Conservation (phyloP, 139 green algal genomes). For the Chlorella ohadii region DNA sequence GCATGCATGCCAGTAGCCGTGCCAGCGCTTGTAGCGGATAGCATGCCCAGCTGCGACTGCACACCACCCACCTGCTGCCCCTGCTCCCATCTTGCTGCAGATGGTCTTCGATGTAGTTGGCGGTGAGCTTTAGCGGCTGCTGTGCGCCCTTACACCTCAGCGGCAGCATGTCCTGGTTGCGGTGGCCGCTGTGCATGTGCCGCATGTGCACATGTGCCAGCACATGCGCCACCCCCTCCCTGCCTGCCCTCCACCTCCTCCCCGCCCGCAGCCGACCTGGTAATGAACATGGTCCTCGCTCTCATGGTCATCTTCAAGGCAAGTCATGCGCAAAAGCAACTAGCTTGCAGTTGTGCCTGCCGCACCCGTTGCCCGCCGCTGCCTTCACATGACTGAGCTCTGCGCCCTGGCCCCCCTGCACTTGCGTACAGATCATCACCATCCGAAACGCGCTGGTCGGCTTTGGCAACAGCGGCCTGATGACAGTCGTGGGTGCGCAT, state of each 20-base stretch:
- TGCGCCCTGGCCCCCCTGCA: too few relatives aligned
- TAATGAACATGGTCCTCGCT: slow-evolving; percentile 44
- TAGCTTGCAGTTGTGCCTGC: too few relatives aligned
- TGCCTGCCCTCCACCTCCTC: not conserved
- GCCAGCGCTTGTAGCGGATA: not conserved
- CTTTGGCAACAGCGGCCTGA: slow-evolving; percentile 55
- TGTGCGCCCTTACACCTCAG: too few relatives aligned
- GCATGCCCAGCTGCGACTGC: too few relatives aligned
- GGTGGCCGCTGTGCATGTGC: not conserved
- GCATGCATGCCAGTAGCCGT: not conserved
- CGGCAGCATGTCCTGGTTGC: not conserved
- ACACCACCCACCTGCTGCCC: not conserved
- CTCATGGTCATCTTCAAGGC: slow-evolving; percentile 34
- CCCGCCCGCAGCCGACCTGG: slow-evolving; percentile 34
- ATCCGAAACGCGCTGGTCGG: slow-evolving; percentile 42
- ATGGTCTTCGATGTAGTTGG: too few relatives aligned
- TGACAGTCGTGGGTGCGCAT: slow-evolving; percentile 52
- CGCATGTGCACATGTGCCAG: too few relatives aligned
- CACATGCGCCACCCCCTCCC: too few relatives aligned
- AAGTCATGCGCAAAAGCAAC: too few relatives aligned
- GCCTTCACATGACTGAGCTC: too few relatives aligned
- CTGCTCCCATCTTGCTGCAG: not conserved
- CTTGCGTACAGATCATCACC: slow-evolving; percentile 41
- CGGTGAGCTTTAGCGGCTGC: too few relatives aligned
- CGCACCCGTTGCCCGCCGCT: not conserved